Conservation (phyloP, 371 early-diverging fungal species). For the Coelomomyces lativittatus region DNA sequence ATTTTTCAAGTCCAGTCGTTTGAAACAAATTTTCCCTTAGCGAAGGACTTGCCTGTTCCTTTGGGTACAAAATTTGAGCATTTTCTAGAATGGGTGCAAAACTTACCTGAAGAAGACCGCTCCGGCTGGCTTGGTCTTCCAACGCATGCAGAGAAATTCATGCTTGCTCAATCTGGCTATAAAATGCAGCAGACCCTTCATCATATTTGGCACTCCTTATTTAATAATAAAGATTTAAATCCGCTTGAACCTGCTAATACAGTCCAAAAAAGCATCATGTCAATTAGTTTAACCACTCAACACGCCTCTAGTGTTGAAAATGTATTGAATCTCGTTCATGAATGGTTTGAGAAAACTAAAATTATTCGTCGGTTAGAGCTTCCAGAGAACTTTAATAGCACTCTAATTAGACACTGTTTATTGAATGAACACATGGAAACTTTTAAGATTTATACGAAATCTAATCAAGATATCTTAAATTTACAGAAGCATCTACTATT, state of each 20-base stretch:
- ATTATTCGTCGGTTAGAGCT: too few species aligned
- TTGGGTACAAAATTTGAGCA: slow-evolving; percentile 74
- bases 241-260: too few species aligned
- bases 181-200: too few species aligned
- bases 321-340: too few species aligned
- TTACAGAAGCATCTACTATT: slow-evolving; percentile 51
- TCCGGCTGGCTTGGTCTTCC: slow-evolving; percentile 93
- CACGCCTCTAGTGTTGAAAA: too few species aligned
- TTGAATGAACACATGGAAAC: slow-evolving; percentile 58
- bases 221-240: too few species aligned
- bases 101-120: slow-evolving; percentile 77
- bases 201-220: slow-evolving; percentile 7
- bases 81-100: slow-evolving; percentile 70
- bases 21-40: slow-evolving; percentile 61
- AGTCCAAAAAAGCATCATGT: too few species aligned
- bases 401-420: slow-evolving; percentile 66
- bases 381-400: too few species aligned
- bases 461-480: slow-evolving; percentile 50
- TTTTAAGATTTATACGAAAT: slow-evolving; percentile 28
- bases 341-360: too few species aligned
- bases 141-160: slow-evolving; percentile 74
- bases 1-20: slow-evolving; percentile 68
- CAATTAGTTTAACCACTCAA: too few species aligned
- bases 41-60: slow-evolving; percentile 47
- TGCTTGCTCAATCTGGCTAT: slow-evolving; percentile 39